Evolutionary conservation across 257 asterid genomes (phyloP), one percentile per base, ranked within the genome.

Genomic region (Salvia splendens): DNA sequence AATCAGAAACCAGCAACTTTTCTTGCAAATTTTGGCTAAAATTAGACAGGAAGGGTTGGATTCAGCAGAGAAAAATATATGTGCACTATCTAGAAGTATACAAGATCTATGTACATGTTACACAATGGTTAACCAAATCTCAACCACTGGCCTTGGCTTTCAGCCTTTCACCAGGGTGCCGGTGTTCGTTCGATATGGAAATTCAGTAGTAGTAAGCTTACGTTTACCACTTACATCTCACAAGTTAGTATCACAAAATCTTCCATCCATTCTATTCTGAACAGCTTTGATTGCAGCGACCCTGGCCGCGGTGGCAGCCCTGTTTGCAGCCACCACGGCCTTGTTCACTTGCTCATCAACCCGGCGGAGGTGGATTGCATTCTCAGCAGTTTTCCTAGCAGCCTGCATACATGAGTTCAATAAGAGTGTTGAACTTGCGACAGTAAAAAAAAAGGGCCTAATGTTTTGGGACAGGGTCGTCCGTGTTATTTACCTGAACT

Each of bases 231-330:
- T 65, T 41, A 32, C 6, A 40, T 40, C 52, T 76, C 60, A 89
- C 46, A 52, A 40, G 86, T 83, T 65, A 80, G 86, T 85, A 36
- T 84, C 84, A 49, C 95, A 89, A 84, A 87, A 77, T 52, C 83
- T 81, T 40, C 95, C 95, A 66, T 85, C 92, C 17, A 87, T 86
- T 70, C 87, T 78, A 76, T 86, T 92, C 70, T 92, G 95, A 73
- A 89, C 96, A 32, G 97, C 98, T 81, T 87, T 92, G 49, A 89
- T 82, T 2, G 98, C 98, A 65, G 97, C 97, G 20, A 92, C 98
- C 75, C 98, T 81, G 0, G 95, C 96, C 0, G 97, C 96, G 3
- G 95, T 86, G 50, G 98, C 93, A 24, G 98, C 97, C 55, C 85
- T 67, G 60, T 92, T 87, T 8, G 96, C 96, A 24, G 87, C 93